These are phyloP conservation scores for Hypoxylon sp. DNA, from an alignment of 2,329 filamentous ascomycete genomes.

Conservation along the genomic window DNA sequence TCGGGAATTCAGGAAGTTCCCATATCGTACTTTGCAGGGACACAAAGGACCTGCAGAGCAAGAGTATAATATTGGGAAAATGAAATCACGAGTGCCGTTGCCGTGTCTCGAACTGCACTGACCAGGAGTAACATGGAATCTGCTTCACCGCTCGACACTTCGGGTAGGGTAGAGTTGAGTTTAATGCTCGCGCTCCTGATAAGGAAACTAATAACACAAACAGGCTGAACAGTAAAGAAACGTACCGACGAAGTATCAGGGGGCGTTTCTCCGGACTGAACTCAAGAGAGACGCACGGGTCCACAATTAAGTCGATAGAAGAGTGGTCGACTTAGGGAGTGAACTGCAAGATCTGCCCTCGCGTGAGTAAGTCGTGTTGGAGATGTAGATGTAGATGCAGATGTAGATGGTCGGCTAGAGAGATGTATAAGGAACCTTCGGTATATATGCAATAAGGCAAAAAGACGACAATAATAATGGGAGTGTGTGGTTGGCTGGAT, in stretches of 20 bases:
- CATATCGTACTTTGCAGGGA: constrained; percentile 32
- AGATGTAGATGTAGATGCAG: constrained; percentile 10
- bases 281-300: constrained; percentile 31
- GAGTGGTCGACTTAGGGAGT: constrained; percentile 30
- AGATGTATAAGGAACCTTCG: constrained; percentile 12
- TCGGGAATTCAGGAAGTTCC: constrained; percentile 20
- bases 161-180: constrained; percentile 34
- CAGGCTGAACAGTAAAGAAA: constrained; percentile 43
- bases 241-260: constrained; percentile 38
- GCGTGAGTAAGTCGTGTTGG: constrained; percentile 28
- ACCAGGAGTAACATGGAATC: constrained; percentile 35
- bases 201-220: constrained; percentile 41
- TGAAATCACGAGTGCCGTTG: constrained; percentile 38
- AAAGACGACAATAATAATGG: constrained; percentile 25
- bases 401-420: constrained; percentile 25
- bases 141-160: constrained; percentile 41
- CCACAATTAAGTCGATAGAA: constrained; percentile 34
- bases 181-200: constrained; percentile 31
- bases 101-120: constrained; percentile 38
- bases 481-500: constrained; percentile 23
- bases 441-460: constrained; percentile 30
- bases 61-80: constrained; percentile 30
- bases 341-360: constrained; percentile 39
- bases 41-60: constrained; percentile 29
- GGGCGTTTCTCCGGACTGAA: constrained; percentile 30